These are phyloP conservation scores for Phyllachora maydis DNA, from an alignment of 2,329 filamentous ascomycete species.

Conservation along the genomic window DNA sequence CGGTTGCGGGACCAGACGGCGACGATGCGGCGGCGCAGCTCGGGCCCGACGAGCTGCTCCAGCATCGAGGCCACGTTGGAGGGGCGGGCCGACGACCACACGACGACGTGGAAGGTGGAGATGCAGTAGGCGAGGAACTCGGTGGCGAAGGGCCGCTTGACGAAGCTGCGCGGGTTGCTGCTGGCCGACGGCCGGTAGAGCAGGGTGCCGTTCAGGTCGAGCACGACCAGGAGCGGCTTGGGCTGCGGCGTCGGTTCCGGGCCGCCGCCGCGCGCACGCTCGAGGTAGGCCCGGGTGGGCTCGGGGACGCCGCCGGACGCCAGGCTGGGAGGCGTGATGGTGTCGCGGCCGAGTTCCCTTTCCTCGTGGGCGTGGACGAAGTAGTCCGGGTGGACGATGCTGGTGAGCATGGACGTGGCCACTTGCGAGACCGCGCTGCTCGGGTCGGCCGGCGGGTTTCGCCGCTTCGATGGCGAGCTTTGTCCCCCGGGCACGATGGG, in stretches of 20 bases:
- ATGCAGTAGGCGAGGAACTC: constrained; percentile 58
- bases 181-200: constrained; percentile 42
- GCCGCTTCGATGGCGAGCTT: too few species aligned
- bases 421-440: too few species aligned
- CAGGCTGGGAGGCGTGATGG: not conserved
- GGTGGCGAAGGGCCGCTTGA: constrained; percentile 44
- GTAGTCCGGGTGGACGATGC: too few species aligned
- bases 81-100: constrained; percentile 76
- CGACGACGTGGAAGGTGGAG: constrained; percentile 54
- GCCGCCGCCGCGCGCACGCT: constrained; percentile 22
- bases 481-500: too few species aligned
- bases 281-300: constrained; percentile 39
- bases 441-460: too few species aligned
- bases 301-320: constrained; percentile 36
- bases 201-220: constrained; percentile 88
- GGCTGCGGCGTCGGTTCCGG: constrained; percentile 16
- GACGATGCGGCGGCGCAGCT: constrained; percentile 33
- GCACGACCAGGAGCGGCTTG: constrained; percentile 54
- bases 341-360: too few species aligned
- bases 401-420: too few species aligned
- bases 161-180: constrained; percentile 27
- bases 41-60: constrained; percentile 32
- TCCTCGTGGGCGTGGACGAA: too few species aligned
- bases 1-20: constrained; percentile 62
- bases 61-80: constrained; percentile 54